These are phyloP conservation scores for Teratosphaeria zuluensis DNA, from an alignment of 2,329 filamentous ascomycete genomes.

Conservation along the genomic window DNA sequence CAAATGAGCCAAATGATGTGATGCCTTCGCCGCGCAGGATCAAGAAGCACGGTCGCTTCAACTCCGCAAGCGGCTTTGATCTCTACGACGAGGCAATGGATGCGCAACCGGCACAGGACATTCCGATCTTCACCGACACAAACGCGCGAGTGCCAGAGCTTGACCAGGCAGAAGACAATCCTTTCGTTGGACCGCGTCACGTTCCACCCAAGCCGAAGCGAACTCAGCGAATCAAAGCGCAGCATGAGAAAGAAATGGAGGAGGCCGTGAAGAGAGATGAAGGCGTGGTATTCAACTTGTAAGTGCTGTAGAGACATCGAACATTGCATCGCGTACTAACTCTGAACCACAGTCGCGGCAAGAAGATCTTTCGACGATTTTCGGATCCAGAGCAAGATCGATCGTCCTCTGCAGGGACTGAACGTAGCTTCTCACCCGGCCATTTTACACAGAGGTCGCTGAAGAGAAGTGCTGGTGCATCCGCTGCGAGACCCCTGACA, in stretches of 20 bases:
- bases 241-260: slow-evolving; percentile 45
- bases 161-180: slow-evolving; percentile 59
- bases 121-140: slow-evolving; percentile 68
- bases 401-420: slow-evolving; percentile 23
- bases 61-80: slow-evolving; percentile 44
- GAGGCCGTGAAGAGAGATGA: slow-evolving; percentile 57
- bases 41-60: slow-evolving; percentile 11
- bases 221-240: slow-evolving; percentile 17
- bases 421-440: slow-evolving; percentile 15
- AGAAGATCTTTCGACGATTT: slow-evolving; percentile 67
- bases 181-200: slow-evolving; percentile 49
- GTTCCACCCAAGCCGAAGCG: slow-evolving; percentile 28
- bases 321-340: slow-evolving; percentile 17
- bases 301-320: slow-evolving; percentile 34
- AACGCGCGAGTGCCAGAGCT: slow-evolving; percentile 63
- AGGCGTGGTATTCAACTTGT: slow-evolving; percentile 70
- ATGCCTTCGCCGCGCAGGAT: slow-evolving; percentile 51
- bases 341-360: slow-evolving; percentile 54
- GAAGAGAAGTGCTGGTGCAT: slow-evolving; percentile 29
- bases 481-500: slow-evolving; percentile 44
- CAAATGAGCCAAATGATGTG: slow-evolving; percentile 49
- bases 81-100: slow-evolving; percentile 40
- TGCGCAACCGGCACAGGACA: slow-evolving; percentile 30
- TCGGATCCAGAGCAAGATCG: slow-evolving; percentile 28
- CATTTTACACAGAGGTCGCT: slow-evolving; percentile 18